These are phyloP conservation scores for Mortierella sp. DNA, from an alignment of 371 early-diverging fungal species.

Conservation along the genomic window DNA sequence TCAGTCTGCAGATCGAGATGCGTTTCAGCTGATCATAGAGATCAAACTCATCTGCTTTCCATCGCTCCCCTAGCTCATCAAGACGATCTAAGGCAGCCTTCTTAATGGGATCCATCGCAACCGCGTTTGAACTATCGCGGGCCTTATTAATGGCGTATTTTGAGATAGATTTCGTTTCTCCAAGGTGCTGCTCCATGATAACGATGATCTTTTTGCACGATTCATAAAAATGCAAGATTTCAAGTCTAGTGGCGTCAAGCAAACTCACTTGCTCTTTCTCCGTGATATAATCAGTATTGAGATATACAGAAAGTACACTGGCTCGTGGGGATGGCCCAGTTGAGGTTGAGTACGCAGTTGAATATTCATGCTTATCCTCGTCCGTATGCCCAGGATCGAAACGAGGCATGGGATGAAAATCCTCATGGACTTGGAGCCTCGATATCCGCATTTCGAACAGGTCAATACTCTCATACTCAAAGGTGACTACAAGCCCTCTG, in stretches of 20 bases:
- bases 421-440: constrained; percentile 62
- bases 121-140: background rate
- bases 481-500: constrained; percentile 58
- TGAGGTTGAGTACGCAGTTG: constrained; percentile 10
- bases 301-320: constrained; percentile 18
- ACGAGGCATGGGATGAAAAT: constrained; percentile 41
- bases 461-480: constrained; percentile 64
- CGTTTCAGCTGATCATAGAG: constrained; percentile 42
- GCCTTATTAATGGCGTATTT: constrained; percentile 16
- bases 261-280: constrained; percentile 34
- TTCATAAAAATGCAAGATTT: constrained; percentile 60
- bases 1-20: constrained; percentile 30
- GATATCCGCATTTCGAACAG: constrained; percentile 74
- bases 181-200: constrained; percentile 55
- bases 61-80: constrained; percentile 43
- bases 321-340: constrained; percentile 6
- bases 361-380: constrained; percentile 27
- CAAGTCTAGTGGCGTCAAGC: constrained; percentile 44
- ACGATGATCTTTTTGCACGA: constrained; percentile 58
- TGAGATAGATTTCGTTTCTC: constrained; percentile 40
- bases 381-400: constrained; percentile 18
- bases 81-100: constrained; percentile 36
- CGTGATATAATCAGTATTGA: constrained; percentile 30
- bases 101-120: constrained; percentile 20
- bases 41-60: constrained; percentile 50